These are phyloP conservation scores for Cladophialophora yegresii DNA, from an alignment of 2,329 filamentous ascomycete species.

Conservation along the genomic window DNA sequence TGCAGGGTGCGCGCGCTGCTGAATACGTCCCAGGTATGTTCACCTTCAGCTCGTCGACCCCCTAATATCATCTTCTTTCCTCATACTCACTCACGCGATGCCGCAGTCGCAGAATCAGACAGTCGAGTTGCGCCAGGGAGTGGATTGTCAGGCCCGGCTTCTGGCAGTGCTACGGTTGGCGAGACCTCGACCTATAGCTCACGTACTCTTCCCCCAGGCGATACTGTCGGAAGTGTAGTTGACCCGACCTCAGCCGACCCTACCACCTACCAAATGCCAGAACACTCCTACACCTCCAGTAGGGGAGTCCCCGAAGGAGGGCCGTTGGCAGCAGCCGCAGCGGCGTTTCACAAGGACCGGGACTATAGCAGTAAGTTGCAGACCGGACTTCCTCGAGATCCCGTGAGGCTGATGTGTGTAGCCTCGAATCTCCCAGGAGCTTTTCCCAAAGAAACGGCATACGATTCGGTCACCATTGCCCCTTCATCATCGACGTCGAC, in stretches of 20 bases:
- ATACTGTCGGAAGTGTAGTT: slow-evolving; percentile 28
- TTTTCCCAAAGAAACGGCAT: slow-evolving; percentile 24
- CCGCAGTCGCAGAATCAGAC: slow-evolving; percentile 7
- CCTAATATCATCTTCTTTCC: neutral
- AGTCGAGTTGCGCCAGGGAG: neutral
- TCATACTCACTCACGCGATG: slow-evolving; percentile 1
- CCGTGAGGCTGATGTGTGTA: neutral
- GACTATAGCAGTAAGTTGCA: slow-evolving; percentile 25
- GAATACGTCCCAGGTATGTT: slow-evolving; percentile 11
- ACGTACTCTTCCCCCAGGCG: slow-evolving; percentile 26
- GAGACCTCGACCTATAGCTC: slow-evolving; percentile 35
- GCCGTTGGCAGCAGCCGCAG: slow-evolving; percentile 23
- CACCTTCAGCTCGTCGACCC: neutral
- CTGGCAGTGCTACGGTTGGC: slow-evolving; percentile 28
- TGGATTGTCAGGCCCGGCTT: slow-evolving; percentile 4
- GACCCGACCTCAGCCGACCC: slow-evolving; percentile 32
- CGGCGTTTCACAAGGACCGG: slow-evolving; percentile 25
- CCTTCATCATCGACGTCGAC: slow-evolving; percentile 20
- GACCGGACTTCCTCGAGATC: neutral
- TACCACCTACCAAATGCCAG: slow-evolving; percentile 32
- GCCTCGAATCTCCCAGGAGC: slow-evolving; percentile 31
- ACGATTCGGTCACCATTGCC: slow-evolving; percentile 11
- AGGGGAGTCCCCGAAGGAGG: slow-evolving; percentile 25
- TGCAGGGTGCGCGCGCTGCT: neutral
- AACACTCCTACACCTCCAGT: slow-evolving; percentile 27